Base-by-base conservation (phyloP, 805 yeast genomes). In the Saccharomycopsis malanga region DNA sequence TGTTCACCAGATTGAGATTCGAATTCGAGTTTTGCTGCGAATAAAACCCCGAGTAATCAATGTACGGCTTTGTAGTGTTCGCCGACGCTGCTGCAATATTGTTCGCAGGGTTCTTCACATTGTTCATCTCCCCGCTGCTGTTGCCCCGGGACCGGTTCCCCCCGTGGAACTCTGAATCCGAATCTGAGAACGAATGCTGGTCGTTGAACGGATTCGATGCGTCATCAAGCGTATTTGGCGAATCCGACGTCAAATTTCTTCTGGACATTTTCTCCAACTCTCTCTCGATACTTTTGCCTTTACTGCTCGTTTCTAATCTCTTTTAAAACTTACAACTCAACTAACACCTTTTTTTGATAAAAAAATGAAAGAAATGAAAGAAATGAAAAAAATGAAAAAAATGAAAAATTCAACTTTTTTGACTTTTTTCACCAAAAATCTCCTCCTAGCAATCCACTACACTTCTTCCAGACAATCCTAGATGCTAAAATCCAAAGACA, bases 31-130 rank as follows among this genome's bases (percentile, higher is more conserved):
- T 57, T n/a, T 32, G 36, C 36, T 32, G 36, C 22, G 70, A 63
- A 54, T 68, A 62, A 51, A 71, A 71, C 27, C 65, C 67, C 42
- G 67, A 63, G 53, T 64, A 71, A 24, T 72, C 71, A 25, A 64
- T 32, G 17, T 32, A 32, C 17, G 36, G 36, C 36, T 32, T 32
- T 7, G 36, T 32, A 5, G 36, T 32, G 17, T 32, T 32, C 15
- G 36, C 36, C 59, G 37, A 34, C 24, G 34, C 38, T 30, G 32
- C 25, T n/a, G 48, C 50, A 15, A 39, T 22, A n/a, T 10, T 41
- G 49, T 44, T 42, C 18, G 48, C 20, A 5, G 17, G 34, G 35
- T 45, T 45, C 10, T 34, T 39, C 36, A 37, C 43, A 34, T 43
- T 43, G 18, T 43, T 37, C 44, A 43, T 43, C 17, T 42, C 39